Base-by-base conservation (phyloP, 371 early-diverging fungal species). In the Haplosporangium sp. region DNA sequence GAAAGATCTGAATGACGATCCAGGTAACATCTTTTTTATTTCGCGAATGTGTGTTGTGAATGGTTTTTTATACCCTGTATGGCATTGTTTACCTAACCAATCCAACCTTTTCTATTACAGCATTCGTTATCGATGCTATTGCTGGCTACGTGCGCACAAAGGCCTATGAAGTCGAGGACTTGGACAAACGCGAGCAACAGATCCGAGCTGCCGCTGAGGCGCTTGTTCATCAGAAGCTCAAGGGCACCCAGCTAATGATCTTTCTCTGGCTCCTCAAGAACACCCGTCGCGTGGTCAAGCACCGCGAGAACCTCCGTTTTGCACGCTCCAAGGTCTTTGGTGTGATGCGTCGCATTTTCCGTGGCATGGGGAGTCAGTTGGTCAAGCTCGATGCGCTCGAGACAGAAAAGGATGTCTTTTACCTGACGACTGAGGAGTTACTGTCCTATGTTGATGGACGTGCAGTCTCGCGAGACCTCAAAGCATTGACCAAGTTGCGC, bases 281-380 rank as follows among this genome's bases (percentile, higher is more conserved):
- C 69, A 77, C 79, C 7, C 79, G 79, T n/a, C 79, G 79, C 6
- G 79, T 77, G 36, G 79, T 77, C 61, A 77, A 77, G 55, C 73
- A 77, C 41, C 79, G 79, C 11, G 79, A 77, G 64, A 77, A 77
- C 57, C 62, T 77, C 11, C 67, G 79, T 38, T 77, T 77, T 18
- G 79, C 79, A 5, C 79, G 79, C 16, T 72, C 73, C 58, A 77
- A 77, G 58, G 79, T 67, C 68, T 77, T 77, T 52, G 79, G 79
- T 20, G 79, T 77, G 45, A 67, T 77, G 68, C 79, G 79, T 29
- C 79, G 79, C 23, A 77, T 68, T 53, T 77, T 77, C 66, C 72
- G 79, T 1, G 79, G 79, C 43, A 77, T 77, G 79, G 79, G 79
- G 36, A 65, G 64, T 38, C 72, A 72, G 10, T 62, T 77, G 5